Percentiles rank a stretch among this genome's conserved stretches.
Evolutionary conservation across 371 early-diverging fungal species (phyloP).

Genomic region (Cokeromyces recurvatus): DNA sequence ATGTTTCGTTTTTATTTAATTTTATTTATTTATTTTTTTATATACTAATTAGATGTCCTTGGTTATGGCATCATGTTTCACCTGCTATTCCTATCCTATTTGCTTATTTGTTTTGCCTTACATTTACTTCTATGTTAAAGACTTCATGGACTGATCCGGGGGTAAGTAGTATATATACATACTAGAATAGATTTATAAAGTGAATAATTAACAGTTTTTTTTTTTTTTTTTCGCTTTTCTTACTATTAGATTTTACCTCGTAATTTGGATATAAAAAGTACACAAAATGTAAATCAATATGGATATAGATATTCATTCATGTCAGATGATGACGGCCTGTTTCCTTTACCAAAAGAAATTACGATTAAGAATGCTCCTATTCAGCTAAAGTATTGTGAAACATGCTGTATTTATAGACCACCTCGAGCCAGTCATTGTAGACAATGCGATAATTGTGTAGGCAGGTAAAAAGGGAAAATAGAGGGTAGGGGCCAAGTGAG

Average conservation of each 20-base stretch:
- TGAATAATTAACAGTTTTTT: too few species aligned
- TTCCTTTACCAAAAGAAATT: slow-evolving; percentile 53
- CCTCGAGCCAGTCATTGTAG: slow-evolving; percentile 88
- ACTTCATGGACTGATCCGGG: slow-evolving; percentile 91
- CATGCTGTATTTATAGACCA: slow-evolving; percentile 89
- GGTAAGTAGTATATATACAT: slow-evolving; percentile 22
- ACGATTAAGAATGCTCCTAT: slow-evolving; percentile 57
- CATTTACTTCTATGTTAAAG: slow-evolving; percentile 71
- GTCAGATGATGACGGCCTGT: slow-evolving; percentile 17
- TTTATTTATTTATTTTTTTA: background rate
- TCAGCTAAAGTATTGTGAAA: slow-evolving; percentile 83
- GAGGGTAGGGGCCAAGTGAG: too few species aligned
- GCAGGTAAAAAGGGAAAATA: slow-evolving; percentile 26
- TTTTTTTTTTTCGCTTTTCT: too few species aligned
- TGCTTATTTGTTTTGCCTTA: slow-evolving; percentile 60
- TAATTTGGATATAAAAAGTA: slow-evolving; percentile 46
- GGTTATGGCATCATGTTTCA: slow-evolving; percentile 59
- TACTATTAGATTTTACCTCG: slow-evolving; percentile 70
- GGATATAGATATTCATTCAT: slow-evolving; percentile 15
- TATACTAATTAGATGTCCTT: slow-evolving; percentile 49
- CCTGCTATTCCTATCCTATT: slow-evolving; percentile 70
- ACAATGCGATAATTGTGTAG: slow-evolving; percentile 90
- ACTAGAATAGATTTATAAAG: too few species aligned
- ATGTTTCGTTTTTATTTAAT: too few species aligned
- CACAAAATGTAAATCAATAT: background rate